phyloP scores from a whole-genome alignment of 1,139 yeast species.

The Protomyces pachydermus region DNA sequence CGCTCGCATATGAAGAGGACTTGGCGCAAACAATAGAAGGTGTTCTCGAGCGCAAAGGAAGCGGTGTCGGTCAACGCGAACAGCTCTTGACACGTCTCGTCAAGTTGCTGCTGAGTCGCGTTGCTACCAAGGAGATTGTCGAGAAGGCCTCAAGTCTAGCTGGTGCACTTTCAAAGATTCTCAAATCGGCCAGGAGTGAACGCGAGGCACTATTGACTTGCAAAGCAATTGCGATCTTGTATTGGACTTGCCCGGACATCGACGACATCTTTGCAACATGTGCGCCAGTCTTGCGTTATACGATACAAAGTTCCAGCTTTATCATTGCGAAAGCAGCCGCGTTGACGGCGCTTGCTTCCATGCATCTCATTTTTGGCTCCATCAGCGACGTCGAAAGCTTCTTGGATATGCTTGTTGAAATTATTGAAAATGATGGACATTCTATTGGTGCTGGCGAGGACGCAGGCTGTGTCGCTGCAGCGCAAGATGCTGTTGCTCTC shows the following conservation, averaged over 20 bases:
- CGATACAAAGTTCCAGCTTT: constrained; percentile 18
- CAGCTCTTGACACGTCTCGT: constrained; percentile 29
- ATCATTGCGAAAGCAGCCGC: constrained; percentile 28
- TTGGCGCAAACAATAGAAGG: constrained; percentile 30
- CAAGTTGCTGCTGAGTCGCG: constrained; percentile 30
- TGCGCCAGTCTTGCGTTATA: constrained; percentile 1
- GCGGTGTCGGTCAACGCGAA: constrained; percentile 30
- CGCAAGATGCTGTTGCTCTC: constrained; percentile 28
- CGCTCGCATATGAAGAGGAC: constrained; percentile 1
- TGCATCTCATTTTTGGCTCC: constrained; percentile 26
- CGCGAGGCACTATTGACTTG: constrained; percentile 28
- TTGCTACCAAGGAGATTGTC: constrained; percentile 30
- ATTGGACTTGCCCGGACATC: constrained; percentile 32
- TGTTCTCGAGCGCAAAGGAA: constrained; percentile 32
- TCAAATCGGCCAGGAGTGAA: constrained; percentile 29
- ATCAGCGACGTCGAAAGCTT: constrained; percentile 23
- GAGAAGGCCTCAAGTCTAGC: constrained; percentile 28
- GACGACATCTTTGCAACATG: constrained; percentile 14
- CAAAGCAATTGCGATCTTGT: constrained; percentile 28
- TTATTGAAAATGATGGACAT: constrained; percentile 33
- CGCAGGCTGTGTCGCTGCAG: constrained; percentile 29
- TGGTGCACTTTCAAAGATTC: constrained; percentile 27
- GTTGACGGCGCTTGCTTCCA: constrained; percentile 28
- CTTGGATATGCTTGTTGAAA: constrained; percentile 29
- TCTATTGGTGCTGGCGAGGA: constrained; percentile 31